These are phyloP conservation scores for Daucus carota DNA, from an alignment of 129 eudicot genomes.

Conservation along the genomic window DNA sequence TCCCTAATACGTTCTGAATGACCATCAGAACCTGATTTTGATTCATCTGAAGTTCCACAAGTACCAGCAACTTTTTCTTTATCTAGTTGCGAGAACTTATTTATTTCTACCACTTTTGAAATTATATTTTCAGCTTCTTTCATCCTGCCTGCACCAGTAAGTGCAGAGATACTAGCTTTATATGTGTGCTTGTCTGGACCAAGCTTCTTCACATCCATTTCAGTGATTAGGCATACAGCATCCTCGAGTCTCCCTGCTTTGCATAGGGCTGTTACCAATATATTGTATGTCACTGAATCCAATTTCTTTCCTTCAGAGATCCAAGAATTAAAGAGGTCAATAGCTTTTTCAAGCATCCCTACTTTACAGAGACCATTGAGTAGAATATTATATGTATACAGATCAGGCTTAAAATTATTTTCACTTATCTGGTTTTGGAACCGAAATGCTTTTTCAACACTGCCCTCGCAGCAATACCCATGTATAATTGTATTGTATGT, in stretches of 20 bases:
- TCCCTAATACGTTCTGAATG: slow-evolving; percentile 44
- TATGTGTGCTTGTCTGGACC: slow-evolving; percentile 68
- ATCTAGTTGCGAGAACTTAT: slow-evolving; percentile 13
- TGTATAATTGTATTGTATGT: slow-evolving; percentile 73
- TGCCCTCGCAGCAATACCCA: slow-evolving; percentile 74
- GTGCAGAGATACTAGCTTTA: slow-evolving; percentile 48
- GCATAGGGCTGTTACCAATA: slow-evolving; percentile 61
- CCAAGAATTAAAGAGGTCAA: slow-evolving; percentile 69
- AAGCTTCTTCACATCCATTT: slow-evolving; percentile 59
- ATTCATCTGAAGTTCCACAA: slow-evolving; percentile 27
- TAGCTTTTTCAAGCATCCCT: slow-evolving; percentile 73
- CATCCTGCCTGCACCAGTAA: slow-evolving; percentile 41
- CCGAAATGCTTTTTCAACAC: slow-evolving; percentile 71
- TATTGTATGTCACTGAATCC: slow-evolving; percentile 71
- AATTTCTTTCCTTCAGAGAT: slow-evolving; percentile 42
- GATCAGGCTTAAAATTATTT: slow-evolving; percentile 58
- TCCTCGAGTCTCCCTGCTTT: slow-evolving; percentile 67
- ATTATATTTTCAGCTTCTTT: slow-evolving; percentile 51
- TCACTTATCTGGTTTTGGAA: slow-evolving; percentile 75
- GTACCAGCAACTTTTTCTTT: slow-evolving; percentile 14
- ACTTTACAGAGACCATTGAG: slow-evolving; percentile 68
- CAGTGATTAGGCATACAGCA: slow-evolving; percentile 49
- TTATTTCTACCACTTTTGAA: slow-evolving; percentile 37
- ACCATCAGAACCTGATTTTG: slow-evolving; percentile 27
- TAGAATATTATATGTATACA: slow-evolving; percentile 68